Percentiles rank a stretch among this genome's conserved stretches.
phyloP scores from a whole-genome alignment of 1,284 basidiomycete species.

The Earliella scabrosa region DNA sequence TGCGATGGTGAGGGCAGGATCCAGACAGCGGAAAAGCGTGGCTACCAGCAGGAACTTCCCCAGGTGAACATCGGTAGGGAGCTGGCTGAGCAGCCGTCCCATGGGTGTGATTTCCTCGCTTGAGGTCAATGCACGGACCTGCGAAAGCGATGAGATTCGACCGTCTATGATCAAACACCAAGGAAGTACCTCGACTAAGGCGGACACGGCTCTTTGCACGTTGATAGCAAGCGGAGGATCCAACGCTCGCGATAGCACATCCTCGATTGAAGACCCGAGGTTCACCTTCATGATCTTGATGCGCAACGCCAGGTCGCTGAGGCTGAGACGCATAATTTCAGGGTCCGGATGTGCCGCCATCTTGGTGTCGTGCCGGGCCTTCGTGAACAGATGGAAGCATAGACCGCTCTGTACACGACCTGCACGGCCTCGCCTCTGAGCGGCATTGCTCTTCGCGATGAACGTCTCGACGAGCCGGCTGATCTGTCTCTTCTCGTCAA shows the following conservation, averaged over 20 bases:
- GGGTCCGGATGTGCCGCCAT: constrained; percentile 93
- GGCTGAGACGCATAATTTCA: constrained; percentile 93
- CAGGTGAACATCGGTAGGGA: constrained; percentile 96
- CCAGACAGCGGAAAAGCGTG: constrained; percentile 87
- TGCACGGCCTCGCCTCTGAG: constrained; percentile 89
- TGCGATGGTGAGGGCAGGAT: constrained; percentile 95
- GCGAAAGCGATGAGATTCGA: neutral
- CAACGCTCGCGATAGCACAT: constrained; percentile 86
- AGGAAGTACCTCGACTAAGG: constrained; percentile 94
- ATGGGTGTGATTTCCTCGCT: constrained; percentile 95
- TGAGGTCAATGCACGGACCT: constrained; percentile 85
- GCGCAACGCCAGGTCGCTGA: constrained; percentile 93
- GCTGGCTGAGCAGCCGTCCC: constrained; percentile 88
- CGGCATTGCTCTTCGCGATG: constrained; percentile 92
- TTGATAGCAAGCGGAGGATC: constrained; percentile 91
- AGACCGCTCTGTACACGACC: constrained; percentile 92
- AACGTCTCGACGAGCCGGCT: constrained; percentile 93
- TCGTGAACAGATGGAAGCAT: constrained; percentile 97
- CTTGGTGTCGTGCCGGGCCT: constrained; percentile 82
- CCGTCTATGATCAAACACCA: constrained; percentile 19
- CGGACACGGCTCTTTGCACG: constrained; percentile 89
- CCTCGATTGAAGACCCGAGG: constrained; percentile 87
- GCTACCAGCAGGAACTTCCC: constrained; percentile 94
- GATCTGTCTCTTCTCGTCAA: constrained; percentile 97
- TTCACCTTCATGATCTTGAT: constrained; percentile 98